Conservation (phyloP, 345 rosid genomes). For the Arabis alpina region DNA sequence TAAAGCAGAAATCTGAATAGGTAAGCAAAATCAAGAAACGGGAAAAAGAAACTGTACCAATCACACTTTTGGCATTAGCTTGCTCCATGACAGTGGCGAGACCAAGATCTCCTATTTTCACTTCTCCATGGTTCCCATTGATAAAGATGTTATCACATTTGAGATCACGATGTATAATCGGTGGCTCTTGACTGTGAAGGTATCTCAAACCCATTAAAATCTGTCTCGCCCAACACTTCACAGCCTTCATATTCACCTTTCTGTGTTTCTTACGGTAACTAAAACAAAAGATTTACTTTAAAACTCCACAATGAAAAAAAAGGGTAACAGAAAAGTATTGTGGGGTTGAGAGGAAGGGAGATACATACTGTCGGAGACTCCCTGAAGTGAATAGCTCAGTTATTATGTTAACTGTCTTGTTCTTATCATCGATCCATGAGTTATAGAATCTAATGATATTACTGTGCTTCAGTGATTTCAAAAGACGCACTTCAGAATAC, state of each 20-base stretch:
- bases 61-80: slow-evolving; percentile 88
- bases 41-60: slow-evolving; percentile 58
- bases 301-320: slow-evolving; percentile 22
- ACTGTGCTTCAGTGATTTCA: slow-evolving; percentile 82
- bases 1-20: background rate
- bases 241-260: slow-evolving; percentile 81
- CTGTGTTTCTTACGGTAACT: slow-evolving; percentile 92
- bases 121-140: slow-evolving; percentile 95
- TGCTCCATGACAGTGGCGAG: slow-evolving; percentile 92
- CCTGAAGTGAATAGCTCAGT: slow-evolving; percentile 97
- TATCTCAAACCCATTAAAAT: slow-evolving; percentile 76
- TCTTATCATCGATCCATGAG: slow-evolving; percentile 94
- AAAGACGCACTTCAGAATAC: slow-evolving; percentile 87
- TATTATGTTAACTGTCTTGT: slow-evolving; percentile 87
- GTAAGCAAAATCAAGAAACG: slow-evolving; percentile 21
- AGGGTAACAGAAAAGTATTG: slow-evolving; percentile 8
- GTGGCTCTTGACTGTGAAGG: slow-evolving; percentile 83
- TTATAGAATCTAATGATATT: slow-evolving; percentile 78
- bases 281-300: slow-evolving; percentile 40
- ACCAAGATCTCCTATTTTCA: slow-evolving; percentile 98
- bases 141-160: slow-evolving; percentile 95
- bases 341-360: slow-evolving; percentile 31
- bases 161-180: slow-evolving; percentile 89
- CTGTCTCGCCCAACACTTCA: slow-evolving; percentile 93
- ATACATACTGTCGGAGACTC: slow-evolving; percentile 84